Evolutionary conservation across 1,139 yeast species (phyloP), one percentile per base, ranked within the genome.

Genomic region (Debaryomyces robertsiae): DNA sequence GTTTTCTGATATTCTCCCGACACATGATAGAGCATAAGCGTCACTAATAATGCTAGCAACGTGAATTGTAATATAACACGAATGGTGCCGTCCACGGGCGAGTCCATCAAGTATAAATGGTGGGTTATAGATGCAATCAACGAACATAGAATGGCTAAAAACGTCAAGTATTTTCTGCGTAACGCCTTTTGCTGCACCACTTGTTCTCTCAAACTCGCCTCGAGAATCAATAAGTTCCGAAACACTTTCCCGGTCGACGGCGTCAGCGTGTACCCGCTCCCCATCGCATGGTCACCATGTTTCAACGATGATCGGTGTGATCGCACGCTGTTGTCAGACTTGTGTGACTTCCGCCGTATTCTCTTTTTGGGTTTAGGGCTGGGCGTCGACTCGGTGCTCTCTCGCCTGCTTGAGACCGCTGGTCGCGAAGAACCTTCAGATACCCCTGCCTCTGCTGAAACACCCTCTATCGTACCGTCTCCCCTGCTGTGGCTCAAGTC

Each of bases 1-100:
- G 96, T 88, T 46, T 93, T 79, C 45, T 79, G 81, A 60, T 91
- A 91, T 61, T 90, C 94, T 2, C 98, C 98, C 19, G 95, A 85
- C 28, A 93, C 65, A 54, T 86, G 90, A 62, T 89, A 93, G 32
- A 93, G 68, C 33, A 82, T 74, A 40, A 90, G 65, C 0, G 96
- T 86, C 28, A 90, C 81, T 11, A 77, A 51, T 17, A 85, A 77
- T 32, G 91, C 86, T 18, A 87, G 67, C 19, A 87, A 73, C 10
- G 80, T 62, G 38, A 91, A 79, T 53, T 84, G 84, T 36, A 82
- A 64, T 1, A 74, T 55, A 22, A 82, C 74, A 39, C 82, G 59
- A 9, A 55, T 40, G 44, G 80, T 49, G 1, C 71, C 70, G 13
- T 59, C 43, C 1, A 58, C 52, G 11, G 45, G 25, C 5, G 53